A percentile compares a stretch with the other conserved stretches of the same genome.
phyloP scores from a whole-genome alignment of 768 basidiomycete genomes.

The Udeniomyces megalosporus region DNA sequence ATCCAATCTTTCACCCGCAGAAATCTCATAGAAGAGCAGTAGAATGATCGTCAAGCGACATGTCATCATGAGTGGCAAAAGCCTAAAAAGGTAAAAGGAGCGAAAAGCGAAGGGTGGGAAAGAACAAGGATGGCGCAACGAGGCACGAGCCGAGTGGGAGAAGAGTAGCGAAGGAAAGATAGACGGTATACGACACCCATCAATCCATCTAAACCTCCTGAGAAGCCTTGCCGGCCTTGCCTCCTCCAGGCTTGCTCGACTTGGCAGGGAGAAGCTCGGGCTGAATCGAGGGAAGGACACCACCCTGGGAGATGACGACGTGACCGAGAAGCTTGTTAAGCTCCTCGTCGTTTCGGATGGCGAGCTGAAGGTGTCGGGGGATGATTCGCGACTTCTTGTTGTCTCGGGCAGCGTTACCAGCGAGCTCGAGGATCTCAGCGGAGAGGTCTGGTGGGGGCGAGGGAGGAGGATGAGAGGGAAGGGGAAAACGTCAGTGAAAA shows the following conservation, averaged over 20 bases:
- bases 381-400: constrained; percentile 92
- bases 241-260: constrained; percentile 33
- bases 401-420: constrained; percentile 94
- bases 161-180: neutral
- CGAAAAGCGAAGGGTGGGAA: no score
- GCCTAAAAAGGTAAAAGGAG: no score
- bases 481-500: no score
- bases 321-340: constrained; percentile 49
- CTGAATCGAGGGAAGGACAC: constrained; percentile 60
- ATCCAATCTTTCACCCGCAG: no score
- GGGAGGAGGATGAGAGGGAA: constrained; percentile 35
- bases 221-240: constrained; percentile 23
- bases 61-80: no score
- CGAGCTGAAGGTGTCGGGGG: constrained; percentile 51
- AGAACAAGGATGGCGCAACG: no score
- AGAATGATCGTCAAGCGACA: no score
- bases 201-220: constrained; percentile 25
- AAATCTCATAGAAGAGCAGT: no score
- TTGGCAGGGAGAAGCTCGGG: constrained; percentile 43
- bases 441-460: constrained; percentile 60
- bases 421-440: constrained; percentile 88
- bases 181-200: neutral
- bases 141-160: no score
- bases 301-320: constrained; percentile 81
- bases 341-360: constrained; percentile 57